Evolutionary conservation across 495 filamentous ascomycete genomes (phyloP), one percentile per base, ranked within the genome.

Genomic region (Terfezia boudieri): DNA sequence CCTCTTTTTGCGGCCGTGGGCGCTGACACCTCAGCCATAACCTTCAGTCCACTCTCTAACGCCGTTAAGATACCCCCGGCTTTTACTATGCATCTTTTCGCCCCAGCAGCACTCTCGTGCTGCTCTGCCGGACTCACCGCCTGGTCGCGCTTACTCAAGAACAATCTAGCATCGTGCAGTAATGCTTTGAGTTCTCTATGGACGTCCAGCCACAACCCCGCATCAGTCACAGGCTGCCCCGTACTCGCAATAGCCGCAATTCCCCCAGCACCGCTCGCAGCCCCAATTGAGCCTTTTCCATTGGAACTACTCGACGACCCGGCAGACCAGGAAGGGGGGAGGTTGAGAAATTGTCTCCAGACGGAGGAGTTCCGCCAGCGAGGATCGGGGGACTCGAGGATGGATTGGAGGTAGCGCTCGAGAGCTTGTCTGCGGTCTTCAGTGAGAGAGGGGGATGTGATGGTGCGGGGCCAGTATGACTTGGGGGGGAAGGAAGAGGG

Each of bases 311-410:
- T 71, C 26, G 69, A 66, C 51, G 72, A 69, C 9, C 65, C 64
- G 14, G 71, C 67, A 10, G 71, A 71, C 57, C 69, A 74, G 36
- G 57, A 61, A 12, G 66, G 62, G 11, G 86, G 88, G 0, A 96
- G 75, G 58, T 84, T 87, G 36, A 98, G 69, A 63, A 98, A 98
- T 1, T 80, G 73, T 37, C 86, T 76, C 86, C 88, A 98, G 36
- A 77, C 82, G 22, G 76, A 71, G 2, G 81, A 84, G 62, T 79
- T 80, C n/a, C 89, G 78, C 90, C 90, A 98, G 49, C 84, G 74
- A 4, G 76, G 66, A 61, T 96, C 87, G 8, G 78, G 74, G 11
- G 74, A 67, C 54, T 79, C 76, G 55, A 89, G 85, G 58, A 96
- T 86, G 36, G 79, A 77, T 49, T 74, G 76, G 23, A 96, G 78